Base-by-base conservation (phyloP, 140 eudicot genomes). In the Flaveria floridana region DNA sequence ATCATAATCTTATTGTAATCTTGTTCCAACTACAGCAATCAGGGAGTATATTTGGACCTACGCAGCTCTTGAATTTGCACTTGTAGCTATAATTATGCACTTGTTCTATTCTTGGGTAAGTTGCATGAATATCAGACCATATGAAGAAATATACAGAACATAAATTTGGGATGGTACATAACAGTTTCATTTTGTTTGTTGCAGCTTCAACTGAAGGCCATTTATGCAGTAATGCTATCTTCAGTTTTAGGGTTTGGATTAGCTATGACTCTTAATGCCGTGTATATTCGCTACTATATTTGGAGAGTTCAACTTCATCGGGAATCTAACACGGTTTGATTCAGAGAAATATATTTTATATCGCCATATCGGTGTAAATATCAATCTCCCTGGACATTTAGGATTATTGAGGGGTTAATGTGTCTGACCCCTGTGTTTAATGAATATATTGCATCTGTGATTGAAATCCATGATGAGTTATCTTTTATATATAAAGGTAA, bases 1-100 rank as follows among this genome's bases (percentile, higher is more conserved):
- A 53, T 70, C 70, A 68, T 39, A 25, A 73, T 58, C 68, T 68
- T 57, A 42, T 48, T 11, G 47, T 53, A 18, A 57, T 3, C 50
- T 68, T 76, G 76, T 55, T 71, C 50, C 26, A 52, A 39, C 30
- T 84, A 84, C 96, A 93, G 98, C 98, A 15, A 90, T 85, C 55
- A 88, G 61, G 81, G 97, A 93, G 82, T 88, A 89, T 74, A 82
- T 86, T 39, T 93, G 98, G 98, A 85, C 94, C 5, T 90, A 81
- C 63, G 98, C 98, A 13, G 95, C 96, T 70, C 87, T 93, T 34
- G 96, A 93, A 83, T 90, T 90, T 82, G 97, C 87, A 20, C 89
- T 93, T 30, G 86, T 88, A 51, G 96, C 97, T 70, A 68, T 88
- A 68, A 71, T 79, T 75, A 87, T 93, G 72, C 89, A 91, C 62